These are phyloP conservation scores for Hanseniaspora hatyaiensis DNA, from an alignment of 805 yeast genomes.

Conservation along the genomic window DNA sequence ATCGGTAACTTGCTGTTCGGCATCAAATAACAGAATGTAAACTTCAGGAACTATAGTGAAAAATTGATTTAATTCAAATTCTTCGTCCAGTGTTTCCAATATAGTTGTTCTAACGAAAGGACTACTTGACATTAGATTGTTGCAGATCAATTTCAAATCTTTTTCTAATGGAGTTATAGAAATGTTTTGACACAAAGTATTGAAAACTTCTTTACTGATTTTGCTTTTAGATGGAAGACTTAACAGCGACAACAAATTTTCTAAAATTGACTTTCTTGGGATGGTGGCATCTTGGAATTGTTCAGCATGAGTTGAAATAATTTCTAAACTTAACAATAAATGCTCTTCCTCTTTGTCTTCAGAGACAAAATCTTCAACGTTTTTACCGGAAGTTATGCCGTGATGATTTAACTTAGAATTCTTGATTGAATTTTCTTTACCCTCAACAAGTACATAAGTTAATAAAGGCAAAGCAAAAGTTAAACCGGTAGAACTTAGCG, in stretches of 20 bases:
- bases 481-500: slow-evolving; percentile 56
- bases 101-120: slow-evolving; percentile 66
- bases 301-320: slow-evolving; percentile 57
- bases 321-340: slow-evolving; percentile 61
- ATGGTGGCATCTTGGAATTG: slow-evolving; percentile 52
- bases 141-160: slow-evolving; percentile 51
- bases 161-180: slow-evolving; percentile 45
- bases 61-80: slow-evolving; percentile 42
- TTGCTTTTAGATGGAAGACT: slow-evolving; percentile 68
- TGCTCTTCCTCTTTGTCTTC: slow-evolving; percentile 87
- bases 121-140: slow-evolving; percentile 47
- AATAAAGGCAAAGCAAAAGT: slow-evolving; percentile 68
- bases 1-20: slow-evolving; percentile 47
- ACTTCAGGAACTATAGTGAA: slow-evolving; percentile 50
- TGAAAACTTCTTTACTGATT: slow-evolving; percentile 69
- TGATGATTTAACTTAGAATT: slow-evolving; percentile 31
- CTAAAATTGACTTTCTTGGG: slow-evolving; percentile 57
- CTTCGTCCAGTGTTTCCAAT: slow-evolving; percentile 75
- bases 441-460: slow-evolving; percentile 53
- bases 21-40: slow-evolving; percentile 69
- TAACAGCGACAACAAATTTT: slow-evolving; percentile 54
- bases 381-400: slow-evolving; percentile 38
- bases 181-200: slow-evolving; percentile 64
- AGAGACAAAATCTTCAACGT: slow-evolving; percentile 50
- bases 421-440: slow-evolving; percentile 44